Conservation (phyloP, 2,329 filamentous ascomycete species). For the Ceratocystis colombiana region DNA sequence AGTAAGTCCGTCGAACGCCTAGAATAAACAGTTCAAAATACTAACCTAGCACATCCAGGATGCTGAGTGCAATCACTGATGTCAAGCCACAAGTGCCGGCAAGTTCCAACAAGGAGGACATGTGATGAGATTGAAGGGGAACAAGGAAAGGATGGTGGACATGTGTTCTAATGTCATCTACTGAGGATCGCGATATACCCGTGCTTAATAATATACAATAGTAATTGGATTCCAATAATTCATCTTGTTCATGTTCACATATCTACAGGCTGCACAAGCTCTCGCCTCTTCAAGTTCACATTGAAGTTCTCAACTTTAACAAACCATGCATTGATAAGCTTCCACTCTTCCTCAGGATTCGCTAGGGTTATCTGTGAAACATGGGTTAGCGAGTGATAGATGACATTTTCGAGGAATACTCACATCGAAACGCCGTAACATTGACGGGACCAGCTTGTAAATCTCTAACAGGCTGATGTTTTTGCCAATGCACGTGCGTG, state of each 20-base stretch:
- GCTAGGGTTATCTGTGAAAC: constrained; percentile 13
- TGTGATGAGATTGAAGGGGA: background rate
- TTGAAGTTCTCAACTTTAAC: constrained; percentile 50
- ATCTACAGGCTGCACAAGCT: background rate
- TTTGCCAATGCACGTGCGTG: constrained; percentile 60
- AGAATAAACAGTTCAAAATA: background rate
- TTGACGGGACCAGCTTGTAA: constrained; percentile 50
- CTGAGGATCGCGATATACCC: constrained; percentile 18
- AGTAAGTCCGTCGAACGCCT: constrained; percentile 29
- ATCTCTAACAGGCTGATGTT: constrained; percentile 55
- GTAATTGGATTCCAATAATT: background rate
- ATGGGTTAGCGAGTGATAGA: background rate
- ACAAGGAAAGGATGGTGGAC: background rate
- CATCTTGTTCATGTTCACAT: background rate
- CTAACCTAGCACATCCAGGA: constrained; percentile 3
- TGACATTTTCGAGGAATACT: constrained; percentile 26
- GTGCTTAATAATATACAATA: constrained; percentile 14
- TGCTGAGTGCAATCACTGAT: constrained; percentile 22
- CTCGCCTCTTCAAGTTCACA: constrained; percentile 37
- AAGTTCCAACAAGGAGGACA: constrained; percentile 17
- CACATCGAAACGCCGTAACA: constrained; percentile 56
- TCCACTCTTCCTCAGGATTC: constrained; percentile 47
- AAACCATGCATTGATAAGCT: constrained; percentile 52
- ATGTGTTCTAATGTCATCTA: constrained; percentile 6
- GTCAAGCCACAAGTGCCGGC: constrained; percentile 23